Base-by-base conservation (phyloP, 108 stramenopile species). In the Nannochloropsis gaditana region DNA sequence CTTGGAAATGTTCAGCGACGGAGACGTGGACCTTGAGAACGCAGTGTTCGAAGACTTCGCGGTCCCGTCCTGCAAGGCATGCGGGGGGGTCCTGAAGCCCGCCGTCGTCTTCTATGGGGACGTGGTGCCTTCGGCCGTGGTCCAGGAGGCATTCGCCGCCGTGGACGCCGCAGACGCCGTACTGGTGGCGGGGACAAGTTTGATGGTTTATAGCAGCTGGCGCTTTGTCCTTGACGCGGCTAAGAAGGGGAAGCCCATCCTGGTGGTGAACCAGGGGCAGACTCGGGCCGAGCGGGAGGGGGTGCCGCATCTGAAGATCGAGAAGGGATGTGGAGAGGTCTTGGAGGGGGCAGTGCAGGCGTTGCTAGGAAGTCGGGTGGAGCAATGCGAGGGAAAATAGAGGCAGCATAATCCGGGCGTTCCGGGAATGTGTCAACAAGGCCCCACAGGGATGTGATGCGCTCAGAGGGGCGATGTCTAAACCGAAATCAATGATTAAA, bases 41-140 rank as follows among this genome's bases (percentile, higher is more conserved):
- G 86, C 43, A 17, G 91, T 82, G 82, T 96, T 94, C 80, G 87
- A 91, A 44, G 85, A 90, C 19, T 90, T 98, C 11, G 45, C 85
- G 21, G 91, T 97, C 42, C 96, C 96, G 11, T 85, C 87, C 5
- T 98, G 97, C 85, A 41, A 81, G 15, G 44, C 45, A 21, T 98
- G 97, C 82, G 94, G 92, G 11, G 90, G 90, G 9, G 88, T 96
- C 73, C 90, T 95, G 83, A 97, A 96, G 91, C 96, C 97, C 1
- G 94, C 93, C 43, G 95, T 97, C n/a, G 95, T 96, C 19, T 97
- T 97, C 86, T 96, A 95, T 83, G 97, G 97, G 9, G 97, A 96
- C 88, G 87, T 89, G 19, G 93, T 97, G n/a, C 95, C 95, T 41
- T 44, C 86, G 42, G 84, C 90, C n/a, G 90, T 95, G 10, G 86